Conservation (phyloP, 2,329 filamentous ascomycete genomes). For the Graphium sp. region DNA sequence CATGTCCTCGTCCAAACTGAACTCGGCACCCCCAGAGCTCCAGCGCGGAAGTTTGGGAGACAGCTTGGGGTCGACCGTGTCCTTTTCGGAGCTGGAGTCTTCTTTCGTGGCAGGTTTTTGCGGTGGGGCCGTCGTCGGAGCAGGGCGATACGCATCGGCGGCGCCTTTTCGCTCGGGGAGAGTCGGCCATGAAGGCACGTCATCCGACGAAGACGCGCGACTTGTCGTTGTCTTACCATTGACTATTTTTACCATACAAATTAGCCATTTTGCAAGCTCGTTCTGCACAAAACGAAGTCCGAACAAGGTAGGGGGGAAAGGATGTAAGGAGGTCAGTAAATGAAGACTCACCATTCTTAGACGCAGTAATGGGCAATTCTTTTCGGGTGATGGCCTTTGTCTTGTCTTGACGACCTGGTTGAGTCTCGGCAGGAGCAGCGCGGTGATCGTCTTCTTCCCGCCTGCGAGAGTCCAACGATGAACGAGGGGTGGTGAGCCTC, state of each 20-base stretch:
- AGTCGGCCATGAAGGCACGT: too few relatives aligned
- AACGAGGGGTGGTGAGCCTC: constrained; percentile 2
- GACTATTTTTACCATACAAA: too few relatives aligned
- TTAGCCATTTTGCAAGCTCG: too few relatives aligned
- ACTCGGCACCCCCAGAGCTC: constrained; percentile 71
- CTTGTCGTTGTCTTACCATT: too few relatives aligned
- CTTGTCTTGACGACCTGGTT: constrained; percentile 3
- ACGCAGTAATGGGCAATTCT: constrained; percentile 31
- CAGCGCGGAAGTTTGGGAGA: constrained; percentile 56
- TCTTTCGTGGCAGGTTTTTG: constrained; percentile 22
- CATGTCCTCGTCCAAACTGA: constrained; percentile 93
- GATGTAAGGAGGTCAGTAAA: too few relatives aligned
- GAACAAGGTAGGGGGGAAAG: too few relatives aligned
- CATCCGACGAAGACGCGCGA: too few relatives aligned
- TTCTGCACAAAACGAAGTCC: too few relatives aligned
- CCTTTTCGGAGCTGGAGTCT: constrained; percentile 24
- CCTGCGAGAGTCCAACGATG: constrained; percentile 4
- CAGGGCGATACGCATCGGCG: too few relatives aligned
- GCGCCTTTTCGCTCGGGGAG: too few relatives aligned
- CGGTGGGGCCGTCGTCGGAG: too few relatives aligned
- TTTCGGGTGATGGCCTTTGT: constrained; percentile 43
- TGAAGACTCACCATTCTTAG: constrained; percentile 26
- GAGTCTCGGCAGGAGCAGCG: too few relatives aligned
- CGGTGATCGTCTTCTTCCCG: constrained; percentile 2
- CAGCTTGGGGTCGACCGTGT: constrained; percentile 25